These are phyloP conservation scores for Pseudoneurospora amorphoporcata DNA, from an alignment of 495 filamentous ascomycete genomes.

Conservation along the genomic window DNA sequence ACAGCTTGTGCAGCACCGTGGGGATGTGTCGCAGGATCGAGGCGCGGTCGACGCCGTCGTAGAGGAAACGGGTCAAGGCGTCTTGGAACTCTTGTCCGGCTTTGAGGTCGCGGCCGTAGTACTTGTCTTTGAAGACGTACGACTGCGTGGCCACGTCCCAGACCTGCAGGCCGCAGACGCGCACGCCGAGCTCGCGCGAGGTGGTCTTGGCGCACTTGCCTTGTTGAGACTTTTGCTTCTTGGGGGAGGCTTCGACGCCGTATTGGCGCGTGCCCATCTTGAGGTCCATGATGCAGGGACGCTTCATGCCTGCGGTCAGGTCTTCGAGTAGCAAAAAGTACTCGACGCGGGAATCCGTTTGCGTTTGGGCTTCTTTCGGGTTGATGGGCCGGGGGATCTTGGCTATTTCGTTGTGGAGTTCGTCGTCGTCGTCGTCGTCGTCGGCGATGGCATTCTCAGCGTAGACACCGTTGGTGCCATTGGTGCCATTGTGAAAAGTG, in stretches of 20 bases:
- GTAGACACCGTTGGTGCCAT: not conserved
- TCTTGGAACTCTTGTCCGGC: constrained; percentile 84
- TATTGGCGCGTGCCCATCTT: constrained; percentile 99
- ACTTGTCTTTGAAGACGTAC: constrained; percentile 92
- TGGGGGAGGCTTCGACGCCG: constrained; percentile 82
- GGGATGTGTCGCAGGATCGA: constrained; percentile 80
- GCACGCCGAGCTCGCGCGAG: constrained; percentile 80
- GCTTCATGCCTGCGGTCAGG: constrained; percentile 91
- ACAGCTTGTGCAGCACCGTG: constrained; percentile 71
- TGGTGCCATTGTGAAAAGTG: not conserved
- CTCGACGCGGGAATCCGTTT: constrained; percentile 56
- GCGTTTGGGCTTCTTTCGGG: constrained; percentile 69
- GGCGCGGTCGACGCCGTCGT: constrained; percentile 71
- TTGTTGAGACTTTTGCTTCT: constrained; percentile 87
- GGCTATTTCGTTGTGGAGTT: constrained; percentile 18
- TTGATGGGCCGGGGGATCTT: constrained; percentile 45
- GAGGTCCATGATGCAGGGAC: constrained; percentile 90
- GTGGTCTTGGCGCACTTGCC: constrained; percentile 89
- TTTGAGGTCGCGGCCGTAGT: constrained; percentile 84
- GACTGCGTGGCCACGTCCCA: constrained; percentile 79
- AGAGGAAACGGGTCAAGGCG: constrained; percentile 80
- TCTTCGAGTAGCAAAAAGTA: constrained; percentile 96
- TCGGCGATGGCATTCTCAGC: not conserved
- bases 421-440: not conserved
- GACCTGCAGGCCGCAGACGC: constrained; percentile 90